Evolutionary conservation across 805 yeast genomes (phyloP).

Genomic region (Metschnikowia matae): DNA sequence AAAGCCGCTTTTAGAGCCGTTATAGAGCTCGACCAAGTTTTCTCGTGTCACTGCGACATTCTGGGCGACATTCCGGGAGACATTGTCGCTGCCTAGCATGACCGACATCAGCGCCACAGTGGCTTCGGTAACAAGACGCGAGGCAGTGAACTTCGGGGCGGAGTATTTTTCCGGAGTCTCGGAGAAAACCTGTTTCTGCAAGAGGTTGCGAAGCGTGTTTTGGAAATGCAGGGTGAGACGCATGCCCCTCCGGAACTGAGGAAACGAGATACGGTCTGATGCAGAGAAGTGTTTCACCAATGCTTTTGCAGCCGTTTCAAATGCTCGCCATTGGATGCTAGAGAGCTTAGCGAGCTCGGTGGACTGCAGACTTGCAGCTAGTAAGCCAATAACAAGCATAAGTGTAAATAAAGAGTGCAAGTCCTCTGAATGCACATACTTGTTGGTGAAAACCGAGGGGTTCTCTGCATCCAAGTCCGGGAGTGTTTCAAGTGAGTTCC

Average conservation of each 20-base stretch:
- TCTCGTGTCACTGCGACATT: conserved; percentile 40
- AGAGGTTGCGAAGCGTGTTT: background rate
- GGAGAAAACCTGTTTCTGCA: background rate
- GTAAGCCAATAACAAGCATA: background rate
- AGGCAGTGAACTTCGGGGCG: conserved; percentile 2
- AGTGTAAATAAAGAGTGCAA: background rate
- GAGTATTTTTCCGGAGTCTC: background rate
- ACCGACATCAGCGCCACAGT: conserved; percentile 37
- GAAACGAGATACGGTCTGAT: conserved; percentile 1
- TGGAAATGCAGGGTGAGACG: conserved; percentile 4
- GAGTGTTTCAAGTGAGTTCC: conserved; percentile 34
- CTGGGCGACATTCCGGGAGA: background rate
- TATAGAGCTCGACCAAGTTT: conserved; percentile 57
- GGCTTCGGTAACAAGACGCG: conserved; percentile 41
- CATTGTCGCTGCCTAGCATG: conserved; percentile 20
- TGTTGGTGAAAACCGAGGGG: background rate
- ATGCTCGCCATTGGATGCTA: conserved; percentile 35
- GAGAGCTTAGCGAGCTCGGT: background rate
- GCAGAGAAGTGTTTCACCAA: conserved; percentile 43
- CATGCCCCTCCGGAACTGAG: conserved; percentile 5
- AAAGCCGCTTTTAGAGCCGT: conserved; percentile 76
- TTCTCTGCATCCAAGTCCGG: conserved; percentile 20
- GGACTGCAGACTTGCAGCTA: background rate
- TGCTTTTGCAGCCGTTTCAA: conserved; percentile 40
- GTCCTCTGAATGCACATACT: background rate